Percentiles rank a stretch among this genome's conserved stretches.
phyloP scores from a whole-genome alignment of 108 stramenopile species.

The Phaeodactylum tricornutum region DNA sequence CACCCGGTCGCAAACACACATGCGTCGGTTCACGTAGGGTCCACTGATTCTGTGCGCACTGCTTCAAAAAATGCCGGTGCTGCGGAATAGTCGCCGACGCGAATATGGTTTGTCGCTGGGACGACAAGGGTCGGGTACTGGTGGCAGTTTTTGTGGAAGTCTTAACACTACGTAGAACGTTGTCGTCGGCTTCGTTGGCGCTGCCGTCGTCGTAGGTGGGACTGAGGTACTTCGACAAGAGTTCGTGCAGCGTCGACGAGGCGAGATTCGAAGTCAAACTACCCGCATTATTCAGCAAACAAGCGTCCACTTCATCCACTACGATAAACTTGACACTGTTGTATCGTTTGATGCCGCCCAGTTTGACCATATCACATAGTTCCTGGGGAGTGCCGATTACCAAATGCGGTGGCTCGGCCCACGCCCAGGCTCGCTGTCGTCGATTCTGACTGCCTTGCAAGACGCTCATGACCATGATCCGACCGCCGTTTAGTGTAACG shows the following conservation, averaged over 20 bases:
- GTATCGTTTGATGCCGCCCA: conserved; percentile 55
- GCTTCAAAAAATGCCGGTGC: conserved; percentile 81
- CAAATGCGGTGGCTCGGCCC: conserved; percentile 86
- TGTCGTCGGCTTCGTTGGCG: conserved; percentile 7
- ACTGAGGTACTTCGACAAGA: conserved; percentile 69
- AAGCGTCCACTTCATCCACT: conserved; percentile 92
- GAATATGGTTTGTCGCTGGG: conserved; percentile 80
- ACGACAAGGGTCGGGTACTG: conserved; percentile 11
- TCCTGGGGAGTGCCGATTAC: conserved; percentile 83
- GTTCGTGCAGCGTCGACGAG: conserved; percentile 58
- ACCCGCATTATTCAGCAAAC: conserved; percentile 45
- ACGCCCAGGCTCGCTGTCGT: conserved; percentile 87
- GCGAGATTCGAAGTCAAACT: conserved; percentile 6
- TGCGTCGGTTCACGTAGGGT: conserved; percentile 70
- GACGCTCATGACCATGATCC: conserved; percentile 85
- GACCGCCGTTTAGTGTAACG: conserved; percentile 6
- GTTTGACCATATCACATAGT: conserved; percentile 60
- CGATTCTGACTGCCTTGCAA: conserved; percentile 79
- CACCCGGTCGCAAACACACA: conserved; percentile 72
- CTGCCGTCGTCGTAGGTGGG: conserved; percentile 58
- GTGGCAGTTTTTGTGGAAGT: conserved; percentile 9
- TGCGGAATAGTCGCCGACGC: conserved; percentile 94
- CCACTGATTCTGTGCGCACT: conserved; percentile 83
- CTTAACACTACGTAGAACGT: conserved; percentile 1
- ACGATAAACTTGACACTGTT: conserved; percentile 74